A percentile compares a stretch with the other conserved stretches of the same genome.
Conservation (phyloP, 306 rosid species). For the Cyamopsis tetragonoloba region DNA sequence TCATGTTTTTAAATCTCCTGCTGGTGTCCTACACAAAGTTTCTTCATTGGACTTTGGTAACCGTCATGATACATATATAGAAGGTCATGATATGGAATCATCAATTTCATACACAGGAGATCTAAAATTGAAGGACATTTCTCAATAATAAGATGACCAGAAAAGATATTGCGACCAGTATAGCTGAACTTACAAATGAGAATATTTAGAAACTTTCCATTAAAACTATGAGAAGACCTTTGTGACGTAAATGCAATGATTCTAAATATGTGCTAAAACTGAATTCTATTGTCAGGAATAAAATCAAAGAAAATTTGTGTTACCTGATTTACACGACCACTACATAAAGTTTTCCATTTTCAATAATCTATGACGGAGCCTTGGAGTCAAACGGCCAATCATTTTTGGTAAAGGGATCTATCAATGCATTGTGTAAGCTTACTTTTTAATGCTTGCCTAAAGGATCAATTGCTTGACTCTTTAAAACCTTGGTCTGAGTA, state of each 20-base stretch:
- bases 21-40: too few species aligned
- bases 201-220: slow-evolving; percentile 12
- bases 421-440: slow-evolving; percentile 8
- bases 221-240: slow-evolving; percentile 15
- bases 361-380: background rate
- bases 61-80: slow-evolving; percentile 6
- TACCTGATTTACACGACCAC: slow-evolving; percentile 24
- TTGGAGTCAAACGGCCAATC: background rate
- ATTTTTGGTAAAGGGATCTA: slow-evolving; percentile 6
- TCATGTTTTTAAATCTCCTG: too few species aligned
- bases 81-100: background rate
- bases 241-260: background rate
- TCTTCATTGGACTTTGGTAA: too few species aligned
- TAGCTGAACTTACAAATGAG: slow-evolving; percentile 12
- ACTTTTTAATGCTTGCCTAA: slow-evolving; percentile 10
- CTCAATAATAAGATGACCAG: slow-evolving; percentile 1
- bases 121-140: background rate
- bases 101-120: background rate
- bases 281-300: background rate
- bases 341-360: slow-evolving; percentile 16
- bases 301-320: background rate
- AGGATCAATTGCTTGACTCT: slow-evolving; percentile 1
- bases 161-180: background rate
- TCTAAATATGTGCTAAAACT: slow-evolving; percentile 10
- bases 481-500: background rate